phyloP scores from a whole-genome alignment of 192 early-diverging fungal genomes.

The Chytriomyces sp. region DNA sequence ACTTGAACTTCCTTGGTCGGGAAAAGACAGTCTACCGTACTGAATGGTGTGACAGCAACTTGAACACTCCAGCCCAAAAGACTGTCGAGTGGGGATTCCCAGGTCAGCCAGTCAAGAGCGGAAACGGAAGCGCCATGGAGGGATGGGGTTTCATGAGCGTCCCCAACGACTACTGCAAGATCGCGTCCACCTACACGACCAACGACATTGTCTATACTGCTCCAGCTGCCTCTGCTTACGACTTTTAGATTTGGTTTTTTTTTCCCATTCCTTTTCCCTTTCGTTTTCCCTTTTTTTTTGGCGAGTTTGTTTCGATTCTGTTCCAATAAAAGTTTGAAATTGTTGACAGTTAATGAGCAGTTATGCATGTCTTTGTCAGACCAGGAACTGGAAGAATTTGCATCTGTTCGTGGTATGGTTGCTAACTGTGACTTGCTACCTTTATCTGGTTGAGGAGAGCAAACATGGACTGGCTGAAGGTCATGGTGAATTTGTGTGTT shows the following conservation, averaged over 20 bases:
- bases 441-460: too few species aligned
- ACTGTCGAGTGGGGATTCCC: constrained; percentile 16
- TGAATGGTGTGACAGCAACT: background rate
- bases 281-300: constrained; percentile 60
- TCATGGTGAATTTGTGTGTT: too few species aligned
- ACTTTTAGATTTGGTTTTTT: constrained; percentile 53
- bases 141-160: constrained; percentile 34
- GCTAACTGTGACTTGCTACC: too few species aligned
- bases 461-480: too few species aligned
- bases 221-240: background rate
- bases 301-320: constrained; percentile 45
- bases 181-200: constrained; percentile 1
- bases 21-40: background rate
- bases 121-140: background rate
- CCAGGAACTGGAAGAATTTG: background rate
- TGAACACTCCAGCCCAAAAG: constrained; percentile 5
- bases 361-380: background rate
- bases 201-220: background rate
- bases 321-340: constrained; percentile 34
- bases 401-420: too few species aligned
- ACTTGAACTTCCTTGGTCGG: constrained; percentile 17
- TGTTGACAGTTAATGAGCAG: background rate
- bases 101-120: background rate
- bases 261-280: constrained; percentile 65
- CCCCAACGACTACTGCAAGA: background rate